phyloP scores from a whole-genome alignment of 2,329 filamentous ascomycete species.

The Fusarium pseudocircinatum region DNA sequence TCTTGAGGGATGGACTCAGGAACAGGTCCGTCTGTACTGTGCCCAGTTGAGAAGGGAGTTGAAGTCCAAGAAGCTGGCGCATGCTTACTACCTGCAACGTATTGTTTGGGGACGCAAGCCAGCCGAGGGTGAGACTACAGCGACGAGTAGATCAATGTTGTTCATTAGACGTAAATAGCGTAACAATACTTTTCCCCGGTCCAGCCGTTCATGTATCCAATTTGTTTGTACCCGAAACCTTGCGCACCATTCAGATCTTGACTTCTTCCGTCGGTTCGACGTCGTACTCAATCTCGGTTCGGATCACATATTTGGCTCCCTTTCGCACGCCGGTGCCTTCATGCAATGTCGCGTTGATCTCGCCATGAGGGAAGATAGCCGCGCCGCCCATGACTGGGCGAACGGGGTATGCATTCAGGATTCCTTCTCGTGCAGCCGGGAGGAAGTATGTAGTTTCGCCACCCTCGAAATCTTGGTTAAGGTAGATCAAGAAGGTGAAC shows the following conservation, averaged over 20 bases:
- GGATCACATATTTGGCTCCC: conserved; percentile 74
- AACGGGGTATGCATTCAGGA: conserved; percentile 74
- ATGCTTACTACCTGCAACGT: conserved; percentile 45
- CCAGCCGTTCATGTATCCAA: conserved; percentile 19
- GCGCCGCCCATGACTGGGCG: conserved; percentile 75
- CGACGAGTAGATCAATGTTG: not conserved
- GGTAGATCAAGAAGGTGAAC: conserved; percentile 75
- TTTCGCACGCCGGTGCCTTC: conserved; percentile 76
- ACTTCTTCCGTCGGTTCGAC: conserved; percentile 52
- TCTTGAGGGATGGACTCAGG: conserved; percentile 49
- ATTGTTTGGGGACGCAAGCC: conserved; percentile 41
- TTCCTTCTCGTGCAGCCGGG: conserved; percentile 70
- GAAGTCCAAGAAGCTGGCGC: conserved; percentile 34
- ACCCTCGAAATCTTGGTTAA: conserved; percentile 77
- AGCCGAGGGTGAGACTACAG: not conserved
- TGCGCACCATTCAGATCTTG: not conserved
- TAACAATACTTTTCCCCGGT: conserved; percentile 17
- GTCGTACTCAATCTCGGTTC: conserved; percentile 78
- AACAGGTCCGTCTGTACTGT: conserved; percentile 48
- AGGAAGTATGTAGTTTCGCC: conserved; percentile 78
- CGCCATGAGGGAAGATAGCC: conserved; percentile 76
- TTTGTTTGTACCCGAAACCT: not conserved
- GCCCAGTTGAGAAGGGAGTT: conserved; percentile 46
- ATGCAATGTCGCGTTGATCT: conserved; percentile 71
- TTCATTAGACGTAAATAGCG: conserved; percentile 22